phyloP scores from a whole-genome alignment of 169 alveolate species.

The Ichthyophthirius multifiliis region DNA sequence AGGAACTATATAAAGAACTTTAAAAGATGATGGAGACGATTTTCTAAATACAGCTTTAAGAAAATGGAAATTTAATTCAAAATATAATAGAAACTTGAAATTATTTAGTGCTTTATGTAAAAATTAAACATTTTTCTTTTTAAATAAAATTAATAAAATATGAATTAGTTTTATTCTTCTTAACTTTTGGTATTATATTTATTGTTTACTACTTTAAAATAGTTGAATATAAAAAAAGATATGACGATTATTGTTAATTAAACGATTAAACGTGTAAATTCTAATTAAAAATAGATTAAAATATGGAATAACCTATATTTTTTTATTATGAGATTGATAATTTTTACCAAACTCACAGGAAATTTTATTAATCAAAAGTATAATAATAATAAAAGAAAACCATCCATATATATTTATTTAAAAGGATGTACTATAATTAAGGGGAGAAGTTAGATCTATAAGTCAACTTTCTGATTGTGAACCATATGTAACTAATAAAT shows the following conservation, averaged over 20 bases:
- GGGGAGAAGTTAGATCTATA: not conserved
- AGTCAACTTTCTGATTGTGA: slow-evolving; percentile 34
- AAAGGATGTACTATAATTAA: not conserved
- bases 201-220: slow-evolving; percentile 15
- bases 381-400: not conserved
- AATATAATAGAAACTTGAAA: slow-evolving; percentile 22
- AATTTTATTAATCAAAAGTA: slow-evolving; percentile 30
- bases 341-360: slow-evolving; percentile 30
- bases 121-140: not conserved
- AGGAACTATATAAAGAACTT: not conserved
- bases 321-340: slow-evolving; percentile 34
- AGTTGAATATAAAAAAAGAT: slow-evolving; percentile 1
- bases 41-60: slow-evolving; percentile 31
- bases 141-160: not conserved
- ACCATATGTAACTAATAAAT: slow-evolving; percentile 42
- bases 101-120: not conserved
- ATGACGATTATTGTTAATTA: slow-evolving; percentile 1
- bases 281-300: not conserved
- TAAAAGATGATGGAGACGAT: slow-evolving; percentile 38
- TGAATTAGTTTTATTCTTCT: slow-evolving; percentile 23
- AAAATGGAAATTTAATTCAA: slow-evolving; percentile 39
- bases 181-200: slow-evolving; percentile 25
- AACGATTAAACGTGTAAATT: not conserved
- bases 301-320: slow-evolving; percentile 24
- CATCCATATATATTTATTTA: not conserved